Evolutionary conservation across 2,329 filamentous ascomycete genomes (phyloP).

Genomic region (Pseudogymnoascus sp.): DNA sequence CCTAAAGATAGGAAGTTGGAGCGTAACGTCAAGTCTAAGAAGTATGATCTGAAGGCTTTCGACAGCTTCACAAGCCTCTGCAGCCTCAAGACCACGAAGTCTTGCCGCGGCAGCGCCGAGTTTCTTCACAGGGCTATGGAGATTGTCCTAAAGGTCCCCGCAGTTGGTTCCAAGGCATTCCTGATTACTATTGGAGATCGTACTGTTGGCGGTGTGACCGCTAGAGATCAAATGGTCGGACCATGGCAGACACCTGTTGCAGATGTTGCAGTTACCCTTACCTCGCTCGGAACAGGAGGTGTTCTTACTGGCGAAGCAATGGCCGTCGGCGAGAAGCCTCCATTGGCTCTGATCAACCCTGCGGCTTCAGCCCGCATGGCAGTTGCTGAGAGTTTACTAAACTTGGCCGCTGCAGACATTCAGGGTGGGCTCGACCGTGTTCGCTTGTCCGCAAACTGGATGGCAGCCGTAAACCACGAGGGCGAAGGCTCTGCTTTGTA

Average conservation of each 20-base stretch:
- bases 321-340: constrained; percentile 91
- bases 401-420: constrained; percentile 74
- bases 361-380: constrained; percentile 93
- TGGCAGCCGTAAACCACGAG: constrained; percentile 90
- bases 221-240: constrained; percentile 91
- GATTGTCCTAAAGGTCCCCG: constrained; percentile 74
- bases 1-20: constrained; percentile 80
- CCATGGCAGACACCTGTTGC: constrained; percentile 93
- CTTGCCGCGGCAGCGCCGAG: constrained; percentile 39
- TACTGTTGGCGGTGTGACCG: constrained; percentile 80
- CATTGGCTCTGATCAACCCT: constrained; percentile 79
- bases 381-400: constrained; percentile 87
- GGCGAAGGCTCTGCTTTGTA: constrained; percentile 90
- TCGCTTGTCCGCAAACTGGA: constrained; percentile 95
- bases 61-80: constrained; percentile 57
- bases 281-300: constrained; percentile 59
- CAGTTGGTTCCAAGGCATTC: constrained; percentile 95
- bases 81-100: constrained; percentile 31
- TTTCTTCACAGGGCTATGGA: constrained; percentile 61
- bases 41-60: constrained; percentile 61
- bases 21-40: constrained; percentile 63
- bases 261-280: constrained; percentile 87
- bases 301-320: constrained; percentile 88
- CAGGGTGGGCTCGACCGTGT: constrained; percentile 69
- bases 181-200: constrained; percentile 94